Evolutionary conservation across 768 basidiomycete species (phyloP).

Genomic region (Cytidiella melzeri): DNA sequence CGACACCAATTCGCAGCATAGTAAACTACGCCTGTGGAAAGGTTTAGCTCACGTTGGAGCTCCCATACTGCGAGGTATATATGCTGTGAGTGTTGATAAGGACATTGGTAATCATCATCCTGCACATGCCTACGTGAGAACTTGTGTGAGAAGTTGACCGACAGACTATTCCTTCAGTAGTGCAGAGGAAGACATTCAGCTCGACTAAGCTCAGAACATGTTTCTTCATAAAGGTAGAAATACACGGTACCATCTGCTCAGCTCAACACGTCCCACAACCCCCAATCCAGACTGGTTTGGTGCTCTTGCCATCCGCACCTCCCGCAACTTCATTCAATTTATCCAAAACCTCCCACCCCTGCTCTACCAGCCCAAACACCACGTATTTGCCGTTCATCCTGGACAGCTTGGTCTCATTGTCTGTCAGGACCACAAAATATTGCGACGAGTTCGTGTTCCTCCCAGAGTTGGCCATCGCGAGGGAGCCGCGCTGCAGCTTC

Average conservation of each 20-base stretch:
- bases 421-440: slow-evolving; percentile 44
- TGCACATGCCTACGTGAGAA: too few relatives aligned
- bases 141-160: too few relatives aligned
- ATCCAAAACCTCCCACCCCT: slow-evolving; percentile 29
- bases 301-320: slow-evolving; percentile 29
- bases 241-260: too few relatives aligned
- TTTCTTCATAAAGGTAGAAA: too few relatives aligned
- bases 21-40: too few relatives aligned
- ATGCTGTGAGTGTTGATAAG: neutral
- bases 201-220: too few relatives aligned
- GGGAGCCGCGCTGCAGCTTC: slow-evolving; percentile 34
- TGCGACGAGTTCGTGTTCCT: slow-evolving; percentile 44
- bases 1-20: slow-evolving; percentile 24
- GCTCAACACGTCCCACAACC: slow-evolving; percentile 28
- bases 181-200: too few relatives aligned
- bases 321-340: slow-evolving; percentile 29
- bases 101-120: too few relatives aligned
- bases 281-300: slow-evolving; percentile 38
- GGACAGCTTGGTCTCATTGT: slow-evolving; percentile 33
- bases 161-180: too few relatives aligned
- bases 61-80: neutral
- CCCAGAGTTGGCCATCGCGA: slow-evolving; percentile 49
- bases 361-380: slow-evolving; percentile 34
- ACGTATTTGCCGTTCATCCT: slow-evolving; percentile 48
- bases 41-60: neutral